phyloP scores from a whole-genome alignment of 306 rosid genomes.

The Ochetophila trinervis region DNA sequence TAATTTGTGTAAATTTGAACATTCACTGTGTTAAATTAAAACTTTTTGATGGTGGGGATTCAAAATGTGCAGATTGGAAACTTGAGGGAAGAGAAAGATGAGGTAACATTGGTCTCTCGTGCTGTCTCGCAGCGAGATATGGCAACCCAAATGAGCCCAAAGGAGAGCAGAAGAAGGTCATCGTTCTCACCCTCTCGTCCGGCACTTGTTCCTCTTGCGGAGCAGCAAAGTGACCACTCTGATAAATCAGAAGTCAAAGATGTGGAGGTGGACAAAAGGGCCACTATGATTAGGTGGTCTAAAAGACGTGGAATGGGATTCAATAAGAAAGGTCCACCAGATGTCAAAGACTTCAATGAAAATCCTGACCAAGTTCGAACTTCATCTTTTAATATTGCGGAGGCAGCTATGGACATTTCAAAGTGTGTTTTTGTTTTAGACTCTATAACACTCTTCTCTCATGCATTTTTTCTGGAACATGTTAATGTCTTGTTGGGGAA shows the following conservation, averaged over 20 bases:
- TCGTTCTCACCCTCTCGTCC: slow-evolving; percentile 38
- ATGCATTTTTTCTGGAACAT: not conserved
- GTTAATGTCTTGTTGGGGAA: no score
- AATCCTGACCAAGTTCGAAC: slow-evolving; percentile 28
- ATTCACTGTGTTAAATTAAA: not conserved
- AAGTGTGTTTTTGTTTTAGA: slow-evolving; percentile 39
- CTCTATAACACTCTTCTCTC: not conserved
- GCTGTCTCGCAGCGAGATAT: slow-evolving; percentile 45
- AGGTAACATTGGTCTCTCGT: slow-evolving; percentile 24
- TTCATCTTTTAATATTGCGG: slow-evolving; percentile 51
- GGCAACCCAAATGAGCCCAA: slow-evolving; percentile 75
- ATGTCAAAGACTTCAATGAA: slow-evolving; percentile 32
- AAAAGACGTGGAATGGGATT: slow-evolving; percentile 33
- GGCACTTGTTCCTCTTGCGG: slow-evolving; percentile 27
- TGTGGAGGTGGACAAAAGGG: slow-evolving; percentile 71
- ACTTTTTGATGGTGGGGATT: no score
- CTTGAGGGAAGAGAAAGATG: slow-evolving; percentile 30
- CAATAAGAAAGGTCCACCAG: slow-evolving; percentile 20
- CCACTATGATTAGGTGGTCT: slow-evolving; percentile 42
- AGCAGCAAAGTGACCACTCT: slow-evolving; percentile 30
- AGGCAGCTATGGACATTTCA: slow-evolving; percentile 47
- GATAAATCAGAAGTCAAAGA: slow-evolving; percentile 61
- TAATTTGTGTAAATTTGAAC: not conserved
- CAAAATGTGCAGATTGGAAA: slow-evolving; percentile 43
- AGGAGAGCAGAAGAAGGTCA: slow-evolving; percentile 32